Evolutionary conservation across 2,329 filamentous ascomycete species (phyloP).

Genomic region (Thyridium curvatum): DNA sequence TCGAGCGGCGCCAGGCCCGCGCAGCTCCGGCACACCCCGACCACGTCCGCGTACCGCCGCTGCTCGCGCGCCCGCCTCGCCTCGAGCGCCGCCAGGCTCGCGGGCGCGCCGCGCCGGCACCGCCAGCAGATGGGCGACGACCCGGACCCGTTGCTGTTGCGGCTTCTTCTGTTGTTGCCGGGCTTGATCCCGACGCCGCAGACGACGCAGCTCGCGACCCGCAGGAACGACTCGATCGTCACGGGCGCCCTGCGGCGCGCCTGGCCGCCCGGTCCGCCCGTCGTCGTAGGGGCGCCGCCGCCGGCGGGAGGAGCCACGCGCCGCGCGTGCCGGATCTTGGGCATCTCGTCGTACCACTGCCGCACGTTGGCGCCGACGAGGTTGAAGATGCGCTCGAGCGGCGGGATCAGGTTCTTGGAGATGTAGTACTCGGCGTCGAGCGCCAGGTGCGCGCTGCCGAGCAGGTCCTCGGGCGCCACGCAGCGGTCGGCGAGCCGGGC

Average conservation of each 20-base stretch:
- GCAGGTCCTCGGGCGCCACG: constrained; percentile 76
- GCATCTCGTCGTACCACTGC: constrained; percentile 95
- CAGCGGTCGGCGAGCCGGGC: constrained; percentile 83
- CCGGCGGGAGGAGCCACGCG: constrained; percentile 40
- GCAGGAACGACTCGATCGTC: constrained; percentile 94
- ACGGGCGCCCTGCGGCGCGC: constrained; percentile 39
- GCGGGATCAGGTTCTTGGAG: constrained; percentile 88
- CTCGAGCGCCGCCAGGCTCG: constrained; percentile 59
- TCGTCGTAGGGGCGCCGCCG: constrained; percentile 13
- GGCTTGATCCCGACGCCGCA: constrained; percentile 54
- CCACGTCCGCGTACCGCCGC: constrained; percentile 55
- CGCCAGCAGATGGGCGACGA: constrained; percentile 45
- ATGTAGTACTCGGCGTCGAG: constrained; percentile 98
- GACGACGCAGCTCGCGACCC: constrained; percentile 68
- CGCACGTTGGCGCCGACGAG: constrained; percentile 82
- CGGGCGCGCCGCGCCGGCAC: constrained; percentile 49
- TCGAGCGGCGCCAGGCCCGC: constrained; percentile 67
- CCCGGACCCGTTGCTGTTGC: neutral
- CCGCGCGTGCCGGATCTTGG: constrained; percentile 74
- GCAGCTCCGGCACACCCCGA: constrained; percentile 73
- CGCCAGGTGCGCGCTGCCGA: constrained; percentile 57
- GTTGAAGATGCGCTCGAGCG: constrained; percentile 93
- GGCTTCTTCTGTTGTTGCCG: constrained; percentile 5
- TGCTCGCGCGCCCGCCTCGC: constrained; percentile 57
- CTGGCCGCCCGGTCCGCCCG: too few relatives aligned